Base-by-base conservation (phyloP, 306 rosid genomes). In the Betula pendula region DNA sequence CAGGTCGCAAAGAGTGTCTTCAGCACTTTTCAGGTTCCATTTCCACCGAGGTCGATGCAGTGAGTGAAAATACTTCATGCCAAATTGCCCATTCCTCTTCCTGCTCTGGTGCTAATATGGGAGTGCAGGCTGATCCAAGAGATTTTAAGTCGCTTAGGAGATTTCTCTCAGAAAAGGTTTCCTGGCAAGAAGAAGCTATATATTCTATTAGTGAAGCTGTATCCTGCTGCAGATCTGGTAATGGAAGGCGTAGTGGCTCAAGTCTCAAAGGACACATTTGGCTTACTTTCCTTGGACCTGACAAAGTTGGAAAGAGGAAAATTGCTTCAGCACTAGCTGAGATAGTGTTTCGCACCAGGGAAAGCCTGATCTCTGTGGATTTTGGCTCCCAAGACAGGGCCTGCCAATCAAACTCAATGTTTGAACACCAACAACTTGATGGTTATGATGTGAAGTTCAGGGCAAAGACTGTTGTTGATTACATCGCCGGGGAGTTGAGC, bases 141-240 rank as follows among this genome's bases (percentile, higher is more conserved):
- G 97, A 96, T 80, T 73, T 89, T 82, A 96, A 95, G 77, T 87
- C 90, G 55, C 87, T 90, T 58, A 62, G 79, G 75, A 79, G 76
- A 33, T 76, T 63, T 45, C 91, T 96, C 38, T 62, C 48, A 27
- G 92, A 85, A 81, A 88, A 82, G 75, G 91, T 96, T 77, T 85
- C 91, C 44, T 84, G 96, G 96, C 99, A 92, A 84, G 84, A 85
- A 35, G 95, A 91, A 84, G 99, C 99, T 67, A 81, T 89, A 74
- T 81, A 40, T 81, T 51, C 82, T 59, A 74, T 96, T 67, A 83
- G 84, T 58, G 84, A 75, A 85, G 80, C 90, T 24, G 40, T 96
- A 74, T 79, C 89, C 31, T 67, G 44, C 44, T 78, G 89, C 75
- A 81, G 81, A 82, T 86, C 88, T 31, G 87, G 91, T 65, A 70